Evolutionary conservation across 495 filamentous ascomycete genomes (phyloP), one percentile per base, ranked within the genome.

Genomic region (Penicillium desertorum): DNA sequence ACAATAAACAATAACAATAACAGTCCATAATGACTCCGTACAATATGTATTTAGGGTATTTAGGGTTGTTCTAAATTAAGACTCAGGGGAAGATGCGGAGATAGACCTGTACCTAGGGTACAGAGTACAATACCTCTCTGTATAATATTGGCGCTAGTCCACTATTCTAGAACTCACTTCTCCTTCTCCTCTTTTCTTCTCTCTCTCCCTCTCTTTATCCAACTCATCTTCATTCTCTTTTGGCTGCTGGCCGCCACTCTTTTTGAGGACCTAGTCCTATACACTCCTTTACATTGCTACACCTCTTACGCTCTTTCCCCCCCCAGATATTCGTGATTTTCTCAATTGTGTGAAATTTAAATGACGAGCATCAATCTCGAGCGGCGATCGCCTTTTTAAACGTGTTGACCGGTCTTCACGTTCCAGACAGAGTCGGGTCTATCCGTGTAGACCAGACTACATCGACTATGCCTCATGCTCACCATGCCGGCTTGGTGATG

Each of bases 241-340:
- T 61, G 64, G 63, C 64, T 62, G 51, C 60, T 65, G 65, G 63
- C 69, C 63, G 61, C 63, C 72, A 62, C 58, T 75, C 69, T 47
- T 68, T 72, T 68, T 34, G 46, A 49, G 66, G 62, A 65, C 56
- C 51, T 42, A 27, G 48, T 32, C 58, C 65, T 52, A 57, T 69
- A 68, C 74, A 71, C 60, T 77, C 74, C 27, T 71, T 76, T 43
- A n/a, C 19, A 37, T 36, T 53, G 37, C 19, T 16, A 39, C 34
- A 39, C 11, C 27, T 29, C 4, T 34, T 9, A 29, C n/a, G 16
- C 49, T n/a, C 51, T 7, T n/a, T 36, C 29, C 36, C n/a, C 37
- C 19, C 19, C 22, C 19, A 45, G 14, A 42, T 46, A 17, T n/a
- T 50, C 19, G 19, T 45, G 46, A 14, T 47, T 50, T 34, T 57